Conservation (phyloP, 768 basidiomycete species). For the Lactarius sp. region DNA sequence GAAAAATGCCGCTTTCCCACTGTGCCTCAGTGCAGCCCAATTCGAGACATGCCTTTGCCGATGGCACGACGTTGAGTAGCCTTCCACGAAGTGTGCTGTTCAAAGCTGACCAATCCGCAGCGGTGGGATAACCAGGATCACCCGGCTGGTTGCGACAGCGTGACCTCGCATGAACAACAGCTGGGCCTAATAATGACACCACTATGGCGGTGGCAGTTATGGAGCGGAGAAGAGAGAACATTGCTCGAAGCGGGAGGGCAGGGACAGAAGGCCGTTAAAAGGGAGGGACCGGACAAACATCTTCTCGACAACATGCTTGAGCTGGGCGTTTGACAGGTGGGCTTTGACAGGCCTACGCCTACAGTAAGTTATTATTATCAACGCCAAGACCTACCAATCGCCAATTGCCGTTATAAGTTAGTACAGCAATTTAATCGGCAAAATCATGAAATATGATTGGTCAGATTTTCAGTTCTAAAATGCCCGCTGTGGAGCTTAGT, state of each 20-base stretch:
- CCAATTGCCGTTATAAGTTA: no score
- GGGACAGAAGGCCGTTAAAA: neutral
- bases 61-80: constrained; percentile 18
- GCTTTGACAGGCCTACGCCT: no score
- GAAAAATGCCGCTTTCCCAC: constrained; percentile 20
- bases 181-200: neutral
- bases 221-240: neutral
- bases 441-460: no score
- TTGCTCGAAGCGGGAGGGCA: neutral
- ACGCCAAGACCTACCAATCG: no score
- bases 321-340: no score
- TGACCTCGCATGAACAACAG: neutral
- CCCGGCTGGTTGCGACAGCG: constrained; percentile 25
- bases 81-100: constrained; percentile 15
- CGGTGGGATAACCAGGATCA: constrained; percentile 15
- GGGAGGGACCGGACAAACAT: no score
- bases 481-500: no score
- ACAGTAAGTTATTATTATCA: no score
- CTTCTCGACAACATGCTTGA: no score
- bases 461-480: no score
- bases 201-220: neutral
- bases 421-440: no score
- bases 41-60: constrained; percentile 12
- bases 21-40: constrained; percentile 17
- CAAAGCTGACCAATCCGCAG: constrained; percentile 16